Conservation (phyloP, 495 filamentous ascomycete species). For the Lophiotrema nucula region DNA sequence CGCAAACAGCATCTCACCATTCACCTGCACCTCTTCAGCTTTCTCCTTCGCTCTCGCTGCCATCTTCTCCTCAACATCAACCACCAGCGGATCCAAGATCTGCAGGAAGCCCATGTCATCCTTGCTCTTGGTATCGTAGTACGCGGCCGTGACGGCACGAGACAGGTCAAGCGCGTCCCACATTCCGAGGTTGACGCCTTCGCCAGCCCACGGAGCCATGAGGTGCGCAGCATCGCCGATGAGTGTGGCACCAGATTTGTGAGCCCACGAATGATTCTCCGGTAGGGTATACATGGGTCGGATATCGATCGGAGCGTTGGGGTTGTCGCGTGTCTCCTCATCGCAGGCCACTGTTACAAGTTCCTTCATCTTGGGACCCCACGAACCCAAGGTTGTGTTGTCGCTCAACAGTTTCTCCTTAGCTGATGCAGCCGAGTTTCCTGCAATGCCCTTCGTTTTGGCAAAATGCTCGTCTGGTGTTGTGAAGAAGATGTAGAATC, state of each 20-base stretch:
- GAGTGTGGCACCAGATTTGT: constrained; percentile 25
- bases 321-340: constrained; percentile 17
- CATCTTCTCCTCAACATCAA: too few relatives aligned
- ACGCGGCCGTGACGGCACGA: constrained; percentile 9
- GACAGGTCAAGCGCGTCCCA: constrained; percentile 24
- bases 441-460: constrained; percentile 8
- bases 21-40: too few relatives aligned
- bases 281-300: constrained; percentile 28
- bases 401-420: too few relatives aligned
- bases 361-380: neutral
- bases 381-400: too few relatives aligned
- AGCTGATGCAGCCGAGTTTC: too few relatives aligned
- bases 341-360: neutral
- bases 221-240: constrained; percentile 28
- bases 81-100: too few relatives aligned
- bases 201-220: constrained; percentile 32
- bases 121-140: constrained; percentile 6
- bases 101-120: too few relatives aligned
- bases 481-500: constrained; percentile 44
- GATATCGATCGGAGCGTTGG: too few relatives aligned
- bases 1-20: too few relatives aligned
- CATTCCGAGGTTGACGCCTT: constrained; percentile 33
- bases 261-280: constrained; percentile 17
- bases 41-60: too few relatives aligned
- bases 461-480: constrained; percentile 38